These are phyloP conservation scores for Nemania sp. DNA, from an alignment of 2,329 filamentous ascomycete species.

Conservation along the genomic window DNA sequence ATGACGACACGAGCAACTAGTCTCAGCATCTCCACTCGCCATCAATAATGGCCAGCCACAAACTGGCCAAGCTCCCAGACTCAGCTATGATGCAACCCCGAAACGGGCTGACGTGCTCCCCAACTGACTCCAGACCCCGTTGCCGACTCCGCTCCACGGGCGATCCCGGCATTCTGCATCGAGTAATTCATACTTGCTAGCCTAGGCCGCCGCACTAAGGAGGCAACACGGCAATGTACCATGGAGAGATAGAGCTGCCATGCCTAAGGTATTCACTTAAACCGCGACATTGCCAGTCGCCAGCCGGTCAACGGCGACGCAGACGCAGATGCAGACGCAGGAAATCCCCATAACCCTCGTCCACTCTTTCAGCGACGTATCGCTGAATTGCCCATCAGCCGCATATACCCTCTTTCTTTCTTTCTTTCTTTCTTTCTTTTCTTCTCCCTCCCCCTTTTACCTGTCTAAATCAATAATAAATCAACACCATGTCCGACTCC, in stretches of 20 bases:
- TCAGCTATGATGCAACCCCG: conserved; percentile 2
- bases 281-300: too few species aligned
- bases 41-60: neutral
- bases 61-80: neutral
- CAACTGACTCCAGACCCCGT: neutral
- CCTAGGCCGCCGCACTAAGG: neutral
- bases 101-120: conserved; percentile 7
- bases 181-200: neutral
- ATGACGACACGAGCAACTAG: neutral
- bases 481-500: neutral
- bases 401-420: neutral
- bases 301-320: too few species aligned
- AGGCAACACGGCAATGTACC: neutral
- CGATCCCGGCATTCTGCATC: neutral
- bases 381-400: neutral
- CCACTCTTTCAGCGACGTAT: too few species aligned
- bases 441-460: neutral
- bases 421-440: neutral
- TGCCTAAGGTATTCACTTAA: too few species aligned
- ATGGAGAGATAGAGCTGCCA: neutral
- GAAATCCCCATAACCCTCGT: too few species aligned
- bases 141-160: neutral
- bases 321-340: too few species aligned
- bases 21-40: neutral
- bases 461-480: neutral